Percentiles rank a stretch among this genome's conserved stretches.
phyloP scores from a whole-genome alignment of 805 yeast species.

The Myxozyma monticola region DNA sequence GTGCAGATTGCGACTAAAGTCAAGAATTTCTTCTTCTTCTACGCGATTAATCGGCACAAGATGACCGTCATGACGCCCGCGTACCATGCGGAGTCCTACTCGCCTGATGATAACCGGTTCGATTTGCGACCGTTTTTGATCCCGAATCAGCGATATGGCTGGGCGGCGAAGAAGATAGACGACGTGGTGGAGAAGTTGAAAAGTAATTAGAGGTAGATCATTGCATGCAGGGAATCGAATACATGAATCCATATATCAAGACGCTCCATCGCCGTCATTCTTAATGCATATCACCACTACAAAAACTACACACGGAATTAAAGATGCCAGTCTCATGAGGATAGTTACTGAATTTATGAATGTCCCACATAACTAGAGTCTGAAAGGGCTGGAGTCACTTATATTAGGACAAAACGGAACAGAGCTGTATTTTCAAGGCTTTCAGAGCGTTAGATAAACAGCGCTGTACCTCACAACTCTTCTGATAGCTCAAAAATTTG shows the following conservation, averaged over 20 bases:
- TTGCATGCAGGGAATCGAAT: no score
- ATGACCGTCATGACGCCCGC: slow-evolving; percentile 97
- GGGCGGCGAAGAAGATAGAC: slow-evolving; percentile 89
- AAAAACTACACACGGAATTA: no score
- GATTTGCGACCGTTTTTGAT: slow-evolving; percentile 95
- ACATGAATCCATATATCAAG: not conserved
- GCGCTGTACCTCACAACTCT: no score
- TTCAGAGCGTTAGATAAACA: no score
- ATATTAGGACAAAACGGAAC: no score
- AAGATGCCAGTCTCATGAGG: no score
- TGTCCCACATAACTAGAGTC: no score
- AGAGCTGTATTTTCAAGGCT: no score
- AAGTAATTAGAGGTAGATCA: slow-evolving; percentile 17
- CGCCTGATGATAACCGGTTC: slow-evolving; percentile 96
- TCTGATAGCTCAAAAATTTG: no score
- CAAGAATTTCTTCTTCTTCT: slow-evolving; percentile 86
- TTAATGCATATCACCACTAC: not conserved
- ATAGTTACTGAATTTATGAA: no score
- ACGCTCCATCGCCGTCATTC: not conserved
- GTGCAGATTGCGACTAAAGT: slow-evolving; percentile 88
- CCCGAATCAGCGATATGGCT: slow-evolving; percentile 74
- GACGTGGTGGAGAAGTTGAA: slow-evolving; percentile 58
- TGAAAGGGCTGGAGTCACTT: no score
- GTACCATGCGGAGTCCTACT: slow-evolving; percentile 96
- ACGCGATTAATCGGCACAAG: slow-evolving; percentile 94